Base-by-base conservation (phyloP, 2,329 filamentous ascomycete genomes). In the Nectriaceae sp. region DNA sequence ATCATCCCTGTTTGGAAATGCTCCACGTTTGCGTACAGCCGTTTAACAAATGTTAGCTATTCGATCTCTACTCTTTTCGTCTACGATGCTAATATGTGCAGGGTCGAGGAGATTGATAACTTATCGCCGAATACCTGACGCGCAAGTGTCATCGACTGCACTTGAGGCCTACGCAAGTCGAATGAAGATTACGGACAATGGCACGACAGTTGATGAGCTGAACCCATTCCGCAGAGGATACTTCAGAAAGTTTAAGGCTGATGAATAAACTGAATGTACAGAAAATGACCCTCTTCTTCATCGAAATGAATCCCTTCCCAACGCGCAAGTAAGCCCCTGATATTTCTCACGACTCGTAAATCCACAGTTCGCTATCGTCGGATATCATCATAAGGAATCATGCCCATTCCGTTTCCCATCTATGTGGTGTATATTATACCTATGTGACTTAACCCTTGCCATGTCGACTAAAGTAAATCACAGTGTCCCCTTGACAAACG, bases 61-160 rank as follows among this genome's bases (percentile, higher is more conserved):
- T 3, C 16, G 21, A 13, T 18, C 5, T 11, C 3, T 42, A 18
- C 16, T 35, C 19, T 16, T 11, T 19, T 15, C 43, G 10, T 22
- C 42, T 6, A 26, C 20, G n/a, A n/a, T 36, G 13, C 24, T 56
- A 58, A 48, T 64, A 49, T 33, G 44, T 3, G 15, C 40, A 91
- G 88, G 92, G 94, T 94, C 91, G 18, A 82, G 94, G 50, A 82
- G 90, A 56, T 76, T 99, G 29, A 87, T 97, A 44, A 96, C 91
- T 0, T 97, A 97, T 68, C 79, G 84, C 38, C 82, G 91, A 44
- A 73, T 89, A 18, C 77, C 80, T 1, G 84, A 90, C 57, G 72
- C 65, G 11, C 73, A 78, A 26, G 76, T 89, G 6, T 76, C 78
- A 43, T 52, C 60, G 11, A 62, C 65, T 1, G 73, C 72, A 6